Evolutionary conservation across 108 stramenopile species (phyloP).

Genomic region (Fragilaria crotonensis): DNA sequence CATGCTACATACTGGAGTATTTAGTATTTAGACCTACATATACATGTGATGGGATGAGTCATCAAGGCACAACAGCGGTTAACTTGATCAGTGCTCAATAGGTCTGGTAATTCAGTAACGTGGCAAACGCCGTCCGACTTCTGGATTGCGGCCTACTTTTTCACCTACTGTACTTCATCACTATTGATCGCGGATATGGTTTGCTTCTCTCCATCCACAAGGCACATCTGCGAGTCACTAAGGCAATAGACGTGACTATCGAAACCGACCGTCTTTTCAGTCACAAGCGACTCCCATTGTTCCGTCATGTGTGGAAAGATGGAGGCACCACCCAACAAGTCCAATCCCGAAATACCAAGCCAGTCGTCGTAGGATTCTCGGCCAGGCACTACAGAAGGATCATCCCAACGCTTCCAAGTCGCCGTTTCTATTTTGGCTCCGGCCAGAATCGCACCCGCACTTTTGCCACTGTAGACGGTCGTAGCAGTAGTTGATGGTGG

Average conservation of each 20-base stretch:
- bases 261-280: conserved; percentile 17
- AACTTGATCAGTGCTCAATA: no score
- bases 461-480: conserved; percentile 72
- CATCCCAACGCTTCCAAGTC: conserved; percentile 80
- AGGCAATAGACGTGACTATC: not conserved
- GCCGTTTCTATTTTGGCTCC: conserved; percentile 67
- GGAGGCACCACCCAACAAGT: conserved; percentile 40
- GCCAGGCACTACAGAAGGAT: conserved; percentile 70
- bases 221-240: not conserved
- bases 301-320: conserved; percentile 79
- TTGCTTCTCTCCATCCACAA: not conserved
- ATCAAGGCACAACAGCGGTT: no score
- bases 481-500: not conserved
- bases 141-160: no score
- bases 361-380: conserved; percentile 58
- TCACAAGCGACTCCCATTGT: conserved; percentile 52
- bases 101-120: no score
- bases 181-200: no score
- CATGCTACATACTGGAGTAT: no score
- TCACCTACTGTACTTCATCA: no score
- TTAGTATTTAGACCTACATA: no score
- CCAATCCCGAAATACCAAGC: conserved; percentile 43
- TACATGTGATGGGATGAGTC: no score
- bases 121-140: no score
- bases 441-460: conserved; percentile 77